Evolutionary conservation across 805 yeast genomes (phyloP).

Genomic region (Vanderwaltozyma tropicalis): DNA sequence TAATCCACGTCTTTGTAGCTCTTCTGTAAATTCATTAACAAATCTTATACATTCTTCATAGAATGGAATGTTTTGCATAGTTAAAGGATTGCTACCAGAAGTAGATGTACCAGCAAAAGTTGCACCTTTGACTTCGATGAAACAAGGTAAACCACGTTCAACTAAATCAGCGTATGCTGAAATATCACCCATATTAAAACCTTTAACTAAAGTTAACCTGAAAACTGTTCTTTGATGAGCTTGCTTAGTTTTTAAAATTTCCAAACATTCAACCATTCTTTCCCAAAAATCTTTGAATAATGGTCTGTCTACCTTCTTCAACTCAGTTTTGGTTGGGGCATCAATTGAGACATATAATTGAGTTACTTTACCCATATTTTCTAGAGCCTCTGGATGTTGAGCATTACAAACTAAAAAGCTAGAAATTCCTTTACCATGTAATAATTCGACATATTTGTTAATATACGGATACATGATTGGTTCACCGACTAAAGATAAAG

Average conservation of each 20-base stretch:
- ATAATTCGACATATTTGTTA: slow-evolving; percentile 69
- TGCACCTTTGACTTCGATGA: slow-evolving; percentile 89
- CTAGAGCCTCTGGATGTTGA: slow-evolving; percentile 83
- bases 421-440: slow-evolving; percentile 72
- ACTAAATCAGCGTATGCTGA: slow-evolving; percentile 82
- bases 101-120: slow-evolving; percentile 86
- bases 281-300: slow-evolving; percentile 90
- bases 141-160: slow-evolving; percentile 69
- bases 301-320: slow-evolving; percentile 81
- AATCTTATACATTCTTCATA: slow-evolving; percentile 80
- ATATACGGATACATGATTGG: slow-evolving; percentile 91
- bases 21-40: slow-evolving; percentile 52
- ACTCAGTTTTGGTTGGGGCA: slow-evolving; percentile 76
- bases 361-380: slow-evolving; percentile 62
- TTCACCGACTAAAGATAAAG: slow-evolving; percentile 85
- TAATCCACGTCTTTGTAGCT: slow-evolving; percentile 54
- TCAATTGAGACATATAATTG: slow-evolving; percentile 89
- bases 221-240: slow-evolving; percentile 82
- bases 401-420: slow-evolving; percentile 91
- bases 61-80: slow-evolving; percentile 93
- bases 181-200: slow-evolving; percentile 77
- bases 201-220: slow-evolving; percentile 82
- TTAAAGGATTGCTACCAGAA: slow-evolving; percentile 77
- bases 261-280: slow-evolving; percentile 68
- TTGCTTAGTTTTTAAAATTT: slow-evolving; percentile 63